These are phyloP conservation scores for Hexamita inflata DNA, from an alignment of 208 protist genomes.

Conservation along the genomic window DNA sequence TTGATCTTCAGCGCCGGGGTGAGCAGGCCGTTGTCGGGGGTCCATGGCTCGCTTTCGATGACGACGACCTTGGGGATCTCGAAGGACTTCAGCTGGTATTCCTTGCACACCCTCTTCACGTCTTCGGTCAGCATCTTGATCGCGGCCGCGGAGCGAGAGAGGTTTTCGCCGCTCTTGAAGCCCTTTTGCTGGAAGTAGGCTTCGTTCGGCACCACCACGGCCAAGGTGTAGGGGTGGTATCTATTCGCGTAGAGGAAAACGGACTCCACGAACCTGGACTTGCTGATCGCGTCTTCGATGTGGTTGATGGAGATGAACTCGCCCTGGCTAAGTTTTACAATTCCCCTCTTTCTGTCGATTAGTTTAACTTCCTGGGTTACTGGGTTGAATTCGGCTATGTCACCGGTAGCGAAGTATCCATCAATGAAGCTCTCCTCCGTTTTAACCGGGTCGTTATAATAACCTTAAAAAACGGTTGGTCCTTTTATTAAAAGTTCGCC, in stretches of 20 bases:
- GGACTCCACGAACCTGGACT: not conserved
- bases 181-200: not conserved
- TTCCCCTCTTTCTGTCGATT: slow-evolving; percentile 25
- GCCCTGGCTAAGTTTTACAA: slow-evolving; percentile 31
- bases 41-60: not conserved
- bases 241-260: not conserved
- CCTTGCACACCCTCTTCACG: not conserved
- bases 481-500: slow-evolving; percentile 39
- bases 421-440: not conserved
- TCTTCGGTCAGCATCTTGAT: not conserved
- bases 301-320: slow-evolving; percentile 19
- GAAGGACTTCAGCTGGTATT: not conserved
- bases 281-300: not conserved
- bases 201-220: slow-evolving; percentile 13
- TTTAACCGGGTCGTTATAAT: slow-evolving; percentile 26
- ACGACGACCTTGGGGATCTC: not conserved
- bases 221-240: not conserved
- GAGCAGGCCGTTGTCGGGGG: not conserved
- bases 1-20: slow-evolving; percentile 29
- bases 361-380: not conserved
- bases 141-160: not conserved
- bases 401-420: not conserved
- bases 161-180: not conserved
- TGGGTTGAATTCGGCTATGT: not conserved
- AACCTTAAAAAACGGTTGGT: slow-evolving; percentile 33